Conservation (phyloP, 2,329 filamentous ascomycete species). For the Claviceps spartinae region DNA sequence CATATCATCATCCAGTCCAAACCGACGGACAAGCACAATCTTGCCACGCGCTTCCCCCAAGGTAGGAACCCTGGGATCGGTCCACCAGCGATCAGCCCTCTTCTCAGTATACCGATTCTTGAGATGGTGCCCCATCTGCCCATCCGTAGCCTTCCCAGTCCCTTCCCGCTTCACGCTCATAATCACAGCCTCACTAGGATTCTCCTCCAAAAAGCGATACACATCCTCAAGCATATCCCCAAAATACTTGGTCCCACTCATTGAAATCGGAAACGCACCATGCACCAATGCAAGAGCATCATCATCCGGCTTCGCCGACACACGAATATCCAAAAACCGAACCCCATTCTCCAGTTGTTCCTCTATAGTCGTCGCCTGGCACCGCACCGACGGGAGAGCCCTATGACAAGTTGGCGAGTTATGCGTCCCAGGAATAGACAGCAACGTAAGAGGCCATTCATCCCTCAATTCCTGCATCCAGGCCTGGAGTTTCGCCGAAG, state of each 20-base stretch:
- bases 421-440: constrained; percentile 91
- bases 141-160: constrained; percentile 63
- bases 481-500: constrained; percentile 50
- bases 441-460: constrained; percentile 57
- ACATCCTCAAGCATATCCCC: constrained; percentile 56
- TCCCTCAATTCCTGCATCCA: constrained; percentile 77
- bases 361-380: constrained; percentile 65
- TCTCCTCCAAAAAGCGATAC: constrained; percentile 60
- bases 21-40: constrained; percentile 74
- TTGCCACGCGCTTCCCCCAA: constrained; percentile 70
- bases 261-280: constrained; percentile 73
- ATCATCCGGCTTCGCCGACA: constrained; percentile 39
- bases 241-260: constrained; percentile 72
- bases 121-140: constrained; percentile 62
- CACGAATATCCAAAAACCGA: constrained; percentile 85
- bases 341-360: constrained; percentile 81
- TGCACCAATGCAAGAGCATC: constrained; percentile 74
- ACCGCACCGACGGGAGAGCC: constrained; percentile 83
- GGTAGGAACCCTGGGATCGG: constrained; percentile 58
- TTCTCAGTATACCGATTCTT: constrained; percentile 54
- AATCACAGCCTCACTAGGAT: constrained; percentile 72
- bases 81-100: constrained; percentile 57
- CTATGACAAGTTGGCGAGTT: constrained; percentile 79
- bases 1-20: constrained; percentile 47
- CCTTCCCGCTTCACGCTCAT: constrained; percentile 89